Percentiles rank a stretch among this genome's conserved stretches.
phyloP scores from a whole-genome alignment of 495 filamentous ascomycete species.

The Pseudoneurospora amorphoporcata region DNA sequence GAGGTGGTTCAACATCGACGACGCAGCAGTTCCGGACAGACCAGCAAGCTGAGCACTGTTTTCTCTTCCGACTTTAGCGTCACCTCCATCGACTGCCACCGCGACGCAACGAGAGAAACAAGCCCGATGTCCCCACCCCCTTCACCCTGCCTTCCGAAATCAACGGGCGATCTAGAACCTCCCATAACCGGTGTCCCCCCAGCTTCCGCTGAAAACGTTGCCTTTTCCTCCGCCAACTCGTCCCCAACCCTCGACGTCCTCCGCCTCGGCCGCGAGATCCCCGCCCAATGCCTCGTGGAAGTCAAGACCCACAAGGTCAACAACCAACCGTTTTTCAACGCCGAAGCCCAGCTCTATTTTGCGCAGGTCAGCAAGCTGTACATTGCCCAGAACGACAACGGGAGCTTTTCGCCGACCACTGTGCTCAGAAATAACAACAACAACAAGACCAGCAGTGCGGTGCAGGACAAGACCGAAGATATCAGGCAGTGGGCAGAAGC shows the following conservation, averaged over 20 bases:
- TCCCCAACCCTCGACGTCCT: slow-evolving; percentile 1
- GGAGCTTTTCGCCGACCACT: slow-evolving; percentile 1
- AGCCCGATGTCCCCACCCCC: not conserved
- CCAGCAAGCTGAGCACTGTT: not conserved
- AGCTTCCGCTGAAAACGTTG: not conserved
- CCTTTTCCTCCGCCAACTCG: not conserved
- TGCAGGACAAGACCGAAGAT: not conserved
- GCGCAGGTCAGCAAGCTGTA: slow-evolving; percentile 6
- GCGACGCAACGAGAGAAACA: not conserved
- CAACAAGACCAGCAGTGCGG: not conserved
- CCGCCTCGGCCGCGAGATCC: slow-evolving; percentile 7
- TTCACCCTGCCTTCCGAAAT: not conserved
- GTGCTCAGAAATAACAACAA: not conserved
- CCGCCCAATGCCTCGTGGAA: slow-evolving; percentile 12
- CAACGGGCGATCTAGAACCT: not conserved
- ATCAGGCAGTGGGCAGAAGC: not conserved
- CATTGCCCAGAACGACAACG: slow-evolving; percentile 4
- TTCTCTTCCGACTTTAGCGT: not conserved
- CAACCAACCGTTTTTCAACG: not conserved
- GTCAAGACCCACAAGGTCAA: slow-evolving; percentile 12
- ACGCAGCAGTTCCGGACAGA: not conserved
- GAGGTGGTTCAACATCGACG: not conserved
- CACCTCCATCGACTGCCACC: slow-evolving; percentile 5
- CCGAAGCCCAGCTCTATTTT: slow-evolving; percentile 18
- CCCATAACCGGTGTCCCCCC: not conserved